A percentile compares a stretch with the other conserved stretches of the same genome.
phyloP scores from a whole-genome alignment of 2,329 filamentous ascomycete genomes.

The Cercospora sojina region DNA sequence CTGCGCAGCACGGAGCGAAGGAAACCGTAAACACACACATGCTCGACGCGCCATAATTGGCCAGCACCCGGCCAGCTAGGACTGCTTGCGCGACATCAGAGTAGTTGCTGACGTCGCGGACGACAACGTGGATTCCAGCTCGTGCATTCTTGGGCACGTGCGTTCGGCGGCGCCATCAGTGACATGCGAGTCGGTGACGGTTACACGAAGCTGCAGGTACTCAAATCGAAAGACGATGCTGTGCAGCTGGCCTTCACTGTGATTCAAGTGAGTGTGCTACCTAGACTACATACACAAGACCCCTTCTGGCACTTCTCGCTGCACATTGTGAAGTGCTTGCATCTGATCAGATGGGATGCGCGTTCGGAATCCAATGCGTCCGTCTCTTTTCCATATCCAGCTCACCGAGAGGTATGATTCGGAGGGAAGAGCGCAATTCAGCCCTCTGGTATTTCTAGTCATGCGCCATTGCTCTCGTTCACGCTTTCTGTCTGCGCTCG shows the following conservation, averaged over 20 bases:
- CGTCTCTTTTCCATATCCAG: background rate
- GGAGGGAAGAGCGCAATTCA: background rate
- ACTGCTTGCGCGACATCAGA: background rate
- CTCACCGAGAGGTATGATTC: background rate
- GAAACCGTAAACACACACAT: background rate
- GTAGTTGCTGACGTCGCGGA: background rate
- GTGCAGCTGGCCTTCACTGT: background rate
- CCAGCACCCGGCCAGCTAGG: background rate
- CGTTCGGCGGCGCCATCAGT: constrained; percentile 1
- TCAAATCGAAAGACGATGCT: constrained; percentile 1
- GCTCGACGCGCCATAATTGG: background rate
- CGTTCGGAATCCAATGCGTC: background rate
- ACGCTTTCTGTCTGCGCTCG: background rate
- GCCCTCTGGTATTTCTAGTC: background rate
- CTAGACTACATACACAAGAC: background rate
- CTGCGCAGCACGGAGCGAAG: background rate
- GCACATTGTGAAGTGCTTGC: background rate
- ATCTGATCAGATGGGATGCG: background rate
- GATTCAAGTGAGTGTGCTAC: background rate
- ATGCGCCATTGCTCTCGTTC: background rate
- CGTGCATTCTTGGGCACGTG: constrained; percentile 4
- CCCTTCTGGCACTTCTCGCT: background rate
- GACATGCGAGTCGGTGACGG: background rate
- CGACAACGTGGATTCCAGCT: background rate
- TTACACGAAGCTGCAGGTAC: constrained; percentile 3